Conservation (phyloP, 192 early-diverging fungal species). For the Backusella circina region DNA sequence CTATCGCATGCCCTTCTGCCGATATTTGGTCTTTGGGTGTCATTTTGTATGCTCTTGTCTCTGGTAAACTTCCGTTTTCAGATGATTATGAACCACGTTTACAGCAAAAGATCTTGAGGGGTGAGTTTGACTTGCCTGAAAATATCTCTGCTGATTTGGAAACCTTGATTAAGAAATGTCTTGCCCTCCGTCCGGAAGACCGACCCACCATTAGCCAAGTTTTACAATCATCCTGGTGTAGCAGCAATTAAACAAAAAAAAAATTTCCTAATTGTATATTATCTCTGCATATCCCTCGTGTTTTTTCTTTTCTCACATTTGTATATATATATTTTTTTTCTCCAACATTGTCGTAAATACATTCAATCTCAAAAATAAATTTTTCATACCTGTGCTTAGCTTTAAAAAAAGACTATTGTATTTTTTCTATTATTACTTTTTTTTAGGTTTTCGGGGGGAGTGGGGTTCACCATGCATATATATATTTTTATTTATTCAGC, state of each 20-base stretch:
- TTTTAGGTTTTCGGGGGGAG: background rate
- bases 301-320: background rate
- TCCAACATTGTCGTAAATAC: background rate
- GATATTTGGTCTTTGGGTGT: slow-evolving; percentile 82
- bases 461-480: background rate
- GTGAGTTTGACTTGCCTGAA: slow-evolving; percentile 45
- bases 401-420: background rate
- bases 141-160: slow-evolving; percentile 33
- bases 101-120: slow-evolving; percentile 66
- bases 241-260: background rate
- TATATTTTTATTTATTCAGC: background rate
- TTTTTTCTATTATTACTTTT: background rate
- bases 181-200: slow-evolving; percentile 39
- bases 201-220: slow-evolving; percentile 44
- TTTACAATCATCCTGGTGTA: slow-evolving; percentile 21
- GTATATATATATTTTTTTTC: background rate
- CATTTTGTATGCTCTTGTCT: slow-evolving; percentile 66
- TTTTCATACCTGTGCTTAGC: background rate
- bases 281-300: background rate
- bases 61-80: slow-evolving; percentile 66
- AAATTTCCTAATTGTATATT: background rate
- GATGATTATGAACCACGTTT: slow-evolving; percentile 71
- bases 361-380: background rate
- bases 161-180: slow-evolving; percentile 41
- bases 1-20: slow-evolving; percentile 46